Evolutionary conservation across 2,329 filamentous ascomycete genomes (phyloP).

Genomic region (Tolypocladium pustulatum): DNA sequence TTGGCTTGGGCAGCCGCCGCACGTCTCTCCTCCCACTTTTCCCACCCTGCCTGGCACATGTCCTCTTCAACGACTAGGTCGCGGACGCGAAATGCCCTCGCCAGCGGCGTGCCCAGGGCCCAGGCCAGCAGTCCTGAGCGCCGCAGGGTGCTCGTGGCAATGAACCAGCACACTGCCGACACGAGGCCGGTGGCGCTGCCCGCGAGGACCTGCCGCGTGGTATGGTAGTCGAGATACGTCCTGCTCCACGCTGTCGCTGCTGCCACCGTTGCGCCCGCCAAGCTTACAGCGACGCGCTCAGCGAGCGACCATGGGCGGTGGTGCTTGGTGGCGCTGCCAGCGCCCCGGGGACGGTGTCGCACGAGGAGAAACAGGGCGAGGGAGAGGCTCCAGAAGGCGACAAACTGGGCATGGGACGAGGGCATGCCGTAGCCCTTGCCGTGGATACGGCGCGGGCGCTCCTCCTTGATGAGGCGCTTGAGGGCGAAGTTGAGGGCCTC

Average conservation of each 20-base stretch:
- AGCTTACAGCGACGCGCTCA: conserved; percentile 45
- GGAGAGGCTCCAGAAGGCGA: conserved; percentile 81
- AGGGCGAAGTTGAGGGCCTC: conserved; percentile 83
- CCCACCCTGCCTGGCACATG: conserved; percentile 84
- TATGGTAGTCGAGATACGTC: conserved; percentile 90
- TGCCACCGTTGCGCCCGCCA: conserved; percentile 51
- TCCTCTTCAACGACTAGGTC: conserved; percentile 86
- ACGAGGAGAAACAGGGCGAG: conserved; percentile 75
- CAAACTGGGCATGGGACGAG: conserved; percentile 86
- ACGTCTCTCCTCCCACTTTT: conserved; percentile 64
- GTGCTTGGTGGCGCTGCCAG: conserved; percentile 1
- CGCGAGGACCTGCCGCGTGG: conserved; percentile 73
- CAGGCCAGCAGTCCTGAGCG: conserved; percentile 60
- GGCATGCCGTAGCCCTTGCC: conserved; percentile 99
- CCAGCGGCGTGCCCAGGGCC: conserved; percentile 55
- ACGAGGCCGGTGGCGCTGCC: conserved; percentile 61
- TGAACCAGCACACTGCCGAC: conserved; percentile 73
- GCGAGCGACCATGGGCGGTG: conserved; percentile 44
- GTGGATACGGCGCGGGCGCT: conserved; percentile 71
- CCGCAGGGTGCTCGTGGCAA: conserved; percentile 55
- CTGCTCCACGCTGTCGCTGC: conserved; percentile 68
- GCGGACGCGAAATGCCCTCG: conserved; percentile 59
- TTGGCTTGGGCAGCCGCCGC: conserved; percentile 19
- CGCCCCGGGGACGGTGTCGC: conserved; percentile 53
- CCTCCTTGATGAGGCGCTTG: conserved; percentile 87